Evolutionary conservation across 1,284 basidiomycete species (phyloP), one percentile per base, ranked within the genome.

Genomic region (Prillingera fragicola): DNA sequence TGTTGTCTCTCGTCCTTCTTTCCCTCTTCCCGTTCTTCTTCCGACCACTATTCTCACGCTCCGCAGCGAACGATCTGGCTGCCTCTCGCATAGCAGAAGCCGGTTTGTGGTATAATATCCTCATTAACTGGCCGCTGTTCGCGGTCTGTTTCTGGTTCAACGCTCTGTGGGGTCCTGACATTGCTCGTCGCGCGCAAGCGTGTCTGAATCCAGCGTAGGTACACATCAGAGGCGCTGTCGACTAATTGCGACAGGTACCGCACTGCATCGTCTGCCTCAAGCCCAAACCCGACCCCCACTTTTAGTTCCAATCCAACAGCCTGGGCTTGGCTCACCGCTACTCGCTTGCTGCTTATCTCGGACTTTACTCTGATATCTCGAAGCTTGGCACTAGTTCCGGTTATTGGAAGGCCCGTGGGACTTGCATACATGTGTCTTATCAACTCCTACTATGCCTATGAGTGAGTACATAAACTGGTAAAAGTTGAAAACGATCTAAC

Each of bases 371-470:
- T 71, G 12, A 50, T 71, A 13, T 60, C 65, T 7, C 60, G 62
- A 4, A 27, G 64, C 22, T 55, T 70, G n/a, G 50, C 50, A 13
- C 50, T 65, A n/a, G 38, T 71, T 4, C 72, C 72, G 0, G 28
- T 60, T 18, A 15, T 71, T 14, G 71, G 71, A 0, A 37, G 53
- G 23, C 43, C 52, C 14, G 15, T 59, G 3, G 50, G 57, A 1
- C 58, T 69, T 14, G 43, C 39, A 1, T 71, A 69, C 53, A 66
- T 71, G 54, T 63, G 62, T 41, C 49, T 70, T 26, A 62, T 72
- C 34, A 63, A 70, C 44, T 46, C 65, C 6, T 72, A 65, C 53
- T 72, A 72, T 44, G 66, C 57, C 40, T 73, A 70, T 46, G 70
- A 72, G 67, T 70, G 50, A 52, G 69, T 63, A 6, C 9, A 19